A percentile compares a stretch with the other conserved stretches of the same genome.
Conservation (phyloP, 805 yeast species). For the Alloascoidea hylecoeti region DNA sequence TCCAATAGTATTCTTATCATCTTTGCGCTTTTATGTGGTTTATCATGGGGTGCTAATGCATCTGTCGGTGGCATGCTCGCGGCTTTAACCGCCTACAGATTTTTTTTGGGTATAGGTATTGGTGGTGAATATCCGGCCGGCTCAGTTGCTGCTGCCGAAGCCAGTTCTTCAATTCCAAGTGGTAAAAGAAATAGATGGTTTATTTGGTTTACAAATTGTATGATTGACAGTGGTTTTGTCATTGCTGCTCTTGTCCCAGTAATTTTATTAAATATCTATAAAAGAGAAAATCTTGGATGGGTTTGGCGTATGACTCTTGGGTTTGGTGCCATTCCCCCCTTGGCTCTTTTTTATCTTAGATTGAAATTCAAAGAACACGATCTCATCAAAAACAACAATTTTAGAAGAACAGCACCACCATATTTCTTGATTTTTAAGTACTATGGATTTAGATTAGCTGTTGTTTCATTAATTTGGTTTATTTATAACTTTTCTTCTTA, state of each 20-base stretch:
- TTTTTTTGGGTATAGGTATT: conserved; percentile 80
- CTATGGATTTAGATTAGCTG: conserved; percentile 28
- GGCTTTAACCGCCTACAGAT: conserved; percentile 73
- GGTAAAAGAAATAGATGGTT: conserved; percentile 85
- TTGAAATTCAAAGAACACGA: conserved; percentile 22
- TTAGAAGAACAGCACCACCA: conserved; percentile 22
- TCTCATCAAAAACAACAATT: conserved; percentile 20
- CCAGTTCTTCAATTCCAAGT: conserved; percentile 62
- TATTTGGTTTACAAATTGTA: conserved; percentile 60
- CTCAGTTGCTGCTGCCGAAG: conserved; percentile 88
- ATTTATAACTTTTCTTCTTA: conserved; percentile 28
- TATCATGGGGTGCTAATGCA: conserved; percentile 73
- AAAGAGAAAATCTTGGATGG: not conserved
- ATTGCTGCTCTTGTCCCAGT: conserved; percentile 26
- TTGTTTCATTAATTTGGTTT: conserved; percentile 28
- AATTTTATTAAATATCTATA: conserved; percentile 27
- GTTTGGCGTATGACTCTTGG: conserved; percentile 29
- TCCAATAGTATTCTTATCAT: conserved; percentile 66
- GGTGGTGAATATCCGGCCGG: conserved; percentile 96
- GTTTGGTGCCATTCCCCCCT: conserved; percentile 15
- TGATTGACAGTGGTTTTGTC: conserved; percentile 12
- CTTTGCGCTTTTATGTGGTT: conserved; percentile 69
- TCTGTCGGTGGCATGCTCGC: conserved; percentile 66
- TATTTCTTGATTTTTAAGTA: conserved; percentile 22
- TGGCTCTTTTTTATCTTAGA: conserved; percentile 24